Percentiles rank a stretch among this genome's conserved stretches.
Evolutionary conservation across 768 basidiomycete species (phyloP).

Genomic region (Psilocybe cubensis): DNA sequence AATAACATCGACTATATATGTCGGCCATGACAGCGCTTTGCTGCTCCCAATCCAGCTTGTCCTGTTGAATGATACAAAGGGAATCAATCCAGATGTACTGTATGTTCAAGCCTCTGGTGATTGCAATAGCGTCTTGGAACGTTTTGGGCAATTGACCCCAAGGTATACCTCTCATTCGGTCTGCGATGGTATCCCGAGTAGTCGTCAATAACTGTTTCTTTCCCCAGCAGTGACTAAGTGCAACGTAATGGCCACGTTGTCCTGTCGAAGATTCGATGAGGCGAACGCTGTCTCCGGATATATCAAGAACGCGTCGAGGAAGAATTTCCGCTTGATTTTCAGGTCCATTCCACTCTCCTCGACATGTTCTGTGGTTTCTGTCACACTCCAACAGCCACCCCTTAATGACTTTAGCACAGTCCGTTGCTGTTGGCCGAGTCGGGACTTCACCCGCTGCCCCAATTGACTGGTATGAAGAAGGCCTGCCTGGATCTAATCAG

Average conservation of each 20-base stretch:
- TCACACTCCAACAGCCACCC: constrained; percentile 12
- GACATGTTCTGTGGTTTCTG: constrained; percentile 12
- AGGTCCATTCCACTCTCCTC: not conserved
- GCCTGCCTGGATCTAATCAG: not conserved
- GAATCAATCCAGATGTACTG: constrained; percentile 20
- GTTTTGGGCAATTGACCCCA: constrained; percentile 14
- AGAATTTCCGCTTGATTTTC: constrained; percentile 8
- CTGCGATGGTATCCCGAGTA: constrained; percentile 12
- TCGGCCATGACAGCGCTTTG: constrained; percentile 20
- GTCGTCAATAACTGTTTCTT: constrained; percentile 16
- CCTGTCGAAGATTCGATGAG: constrained; percentile 12
- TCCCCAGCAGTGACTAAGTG: constrained; percentile 20
- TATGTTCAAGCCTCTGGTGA: constrained; percentile 13
- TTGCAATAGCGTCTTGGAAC: constrained; percentile 13
- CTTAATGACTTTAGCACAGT: constrained; percentile 12
- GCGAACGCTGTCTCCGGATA: constrained; percentile 8
- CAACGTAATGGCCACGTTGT: constrained; percentile 18
- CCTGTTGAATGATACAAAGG: constrained; percentile 19
- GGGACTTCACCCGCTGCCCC: constrained; percentile 15
- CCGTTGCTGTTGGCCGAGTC: constrained; percentile 8
- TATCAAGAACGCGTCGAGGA: constrained; percentile 16
- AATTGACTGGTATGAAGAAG: constrained; percentile 13
- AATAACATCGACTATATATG: constrained; percentile 17
- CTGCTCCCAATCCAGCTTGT: constrained; percentile 18
- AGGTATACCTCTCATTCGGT: constrained; percentile 11